These are phyloP conservation scores for Cryptosporidium meleagridis DNA, from an alignment of 169 alveolate species.

Conservation along the genomic window DNA sequence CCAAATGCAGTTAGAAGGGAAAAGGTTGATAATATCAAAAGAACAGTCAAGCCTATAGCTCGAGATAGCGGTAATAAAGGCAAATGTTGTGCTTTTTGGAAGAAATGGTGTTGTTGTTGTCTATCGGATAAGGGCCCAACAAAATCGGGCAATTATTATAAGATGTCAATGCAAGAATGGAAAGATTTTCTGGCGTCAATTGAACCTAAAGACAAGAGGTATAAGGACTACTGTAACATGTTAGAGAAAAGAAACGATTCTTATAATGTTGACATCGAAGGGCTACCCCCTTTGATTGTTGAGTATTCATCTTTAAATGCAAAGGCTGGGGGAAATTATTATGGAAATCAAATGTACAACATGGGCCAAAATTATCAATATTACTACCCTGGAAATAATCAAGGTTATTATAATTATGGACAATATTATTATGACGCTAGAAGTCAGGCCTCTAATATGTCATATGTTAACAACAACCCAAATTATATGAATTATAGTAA, in stretches of 20 bases:
- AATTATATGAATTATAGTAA: background rate
- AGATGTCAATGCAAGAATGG: slow-evolving; percentile 56
- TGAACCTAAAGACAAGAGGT: slow-evolving; percentile 7
- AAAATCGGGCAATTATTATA: slow-evolving; percentile 36
- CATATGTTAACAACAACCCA: background rate
- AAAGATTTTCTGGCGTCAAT: slow-evolving; percentile 43
- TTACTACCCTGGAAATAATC: background rate
- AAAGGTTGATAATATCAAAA: slow-evolving; percentile 34
- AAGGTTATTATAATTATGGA: slow-evolving; percentile 1
- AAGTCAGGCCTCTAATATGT: slow-evolving; percentile 3
- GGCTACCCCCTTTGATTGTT: slow-evolving; percentile 41
- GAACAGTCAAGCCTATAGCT: slow-evolving; percentile 33
- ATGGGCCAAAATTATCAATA: slow-evolving; percentile 10
- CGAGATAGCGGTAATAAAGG: background rate
- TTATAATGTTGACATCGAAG: background rate
- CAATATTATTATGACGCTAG: slow-evolving; percentile 8
- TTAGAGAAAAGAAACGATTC: background rate
- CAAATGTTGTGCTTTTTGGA: slow-evolving; percentile 23
- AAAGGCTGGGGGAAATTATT: background rate
- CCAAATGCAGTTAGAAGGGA: slow-evolving; percentile 4
- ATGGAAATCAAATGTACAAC: slow-evolving; percentile 5
- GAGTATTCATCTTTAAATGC: slow-evolving; percentile 47
- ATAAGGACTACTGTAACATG: background rate
- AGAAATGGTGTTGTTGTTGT: slow-evolving; percentile 50
- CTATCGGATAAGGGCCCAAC: background rate